Conservation (phyloP, 805 yeast species). For the Wickerhamiella nectarea region DNA sequence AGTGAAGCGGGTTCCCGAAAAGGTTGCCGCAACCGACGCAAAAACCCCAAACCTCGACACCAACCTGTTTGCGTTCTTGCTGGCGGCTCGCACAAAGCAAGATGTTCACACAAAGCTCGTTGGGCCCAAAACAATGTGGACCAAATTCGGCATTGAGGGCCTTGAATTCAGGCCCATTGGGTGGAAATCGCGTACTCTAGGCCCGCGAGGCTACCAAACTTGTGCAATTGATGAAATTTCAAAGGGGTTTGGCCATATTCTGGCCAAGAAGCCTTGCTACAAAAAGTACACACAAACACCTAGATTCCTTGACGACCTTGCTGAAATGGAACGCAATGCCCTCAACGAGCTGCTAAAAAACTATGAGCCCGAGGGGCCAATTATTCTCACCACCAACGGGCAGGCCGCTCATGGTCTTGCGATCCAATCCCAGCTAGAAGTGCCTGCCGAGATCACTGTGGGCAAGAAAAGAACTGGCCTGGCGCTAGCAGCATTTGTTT, state of each 20-base stretch:
- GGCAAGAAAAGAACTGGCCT: conserved; percentile 4
- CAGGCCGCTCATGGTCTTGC: too few relatives aligned
- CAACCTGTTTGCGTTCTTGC: conserved; percentile 5
- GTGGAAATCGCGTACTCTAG: neutral
- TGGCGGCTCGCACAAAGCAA: conserved; percentile 8
- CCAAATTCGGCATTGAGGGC: conserved; percentile 2
- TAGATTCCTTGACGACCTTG: neutral
- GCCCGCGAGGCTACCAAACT: conserved; percentile 7
- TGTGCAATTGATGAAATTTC: neutral
- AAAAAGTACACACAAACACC: neutral
- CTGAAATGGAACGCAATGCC: neutral
- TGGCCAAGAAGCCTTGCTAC: conserved; percentile 1
- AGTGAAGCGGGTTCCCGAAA: neutral
- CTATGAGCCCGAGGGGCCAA: conserved; percentile 6
- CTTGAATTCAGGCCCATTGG: neutral
- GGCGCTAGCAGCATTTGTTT: conserved; percentile 1
- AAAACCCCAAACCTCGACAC: neutral
- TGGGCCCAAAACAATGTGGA: neutral
- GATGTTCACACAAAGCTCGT: conserved; percentile 2
- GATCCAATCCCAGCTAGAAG: too few relatives aligned
- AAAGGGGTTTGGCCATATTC: neutral
- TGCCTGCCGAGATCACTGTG: neutral
- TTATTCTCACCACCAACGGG: too few relatives aligned
- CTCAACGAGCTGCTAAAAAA: neutral
- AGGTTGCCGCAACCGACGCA: neutral